phyloP scores from a whole-genome alignment of 495 filamentous ascomycete genomes.

The Margaritispora aquatica region DNA sequence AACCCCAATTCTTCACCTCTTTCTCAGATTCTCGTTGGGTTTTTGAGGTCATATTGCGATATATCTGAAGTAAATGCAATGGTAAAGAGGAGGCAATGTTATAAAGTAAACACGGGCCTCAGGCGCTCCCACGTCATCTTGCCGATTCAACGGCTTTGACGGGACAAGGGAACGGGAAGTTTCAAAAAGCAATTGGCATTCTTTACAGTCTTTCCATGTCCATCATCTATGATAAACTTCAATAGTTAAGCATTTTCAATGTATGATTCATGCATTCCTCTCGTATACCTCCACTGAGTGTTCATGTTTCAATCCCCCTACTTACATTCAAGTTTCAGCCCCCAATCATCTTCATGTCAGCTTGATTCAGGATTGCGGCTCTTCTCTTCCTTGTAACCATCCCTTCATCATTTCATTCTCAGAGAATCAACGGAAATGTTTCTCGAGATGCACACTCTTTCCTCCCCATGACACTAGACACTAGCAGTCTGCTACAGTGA shows the following conservation, averaged over 20 bases:
- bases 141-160: no score
- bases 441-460: neutral
- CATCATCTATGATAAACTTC: no score
- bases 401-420: neutral
- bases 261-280: neutral
- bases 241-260: no score
- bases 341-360: neutral
- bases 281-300: neutral
- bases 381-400: neutral
- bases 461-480: neutral
- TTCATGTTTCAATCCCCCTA: neutral
- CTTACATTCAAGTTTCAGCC: neutral
- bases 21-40: conserved; percentile 46
- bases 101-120: neutral
- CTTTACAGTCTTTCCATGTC: neutral
- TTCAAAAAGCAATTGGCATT: neutral
- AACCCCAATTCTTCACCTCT: conserved; percentile 71
- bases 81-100: neutral
- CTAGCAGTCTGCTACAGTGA: conserved; percentile 1
- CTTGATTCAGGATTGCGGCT: neutral
- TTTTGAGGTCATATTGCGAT: conserved; percentile 15
- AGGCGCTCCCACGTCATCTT: neutral
- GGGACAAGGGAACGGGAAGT: no score
- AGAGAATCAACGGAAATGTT: neutral
- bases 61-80: no score